Evolutionary conservation across 768 basidiomycete genomes (phyloP).

Genomic region (Mycena galericulata): DNA sequence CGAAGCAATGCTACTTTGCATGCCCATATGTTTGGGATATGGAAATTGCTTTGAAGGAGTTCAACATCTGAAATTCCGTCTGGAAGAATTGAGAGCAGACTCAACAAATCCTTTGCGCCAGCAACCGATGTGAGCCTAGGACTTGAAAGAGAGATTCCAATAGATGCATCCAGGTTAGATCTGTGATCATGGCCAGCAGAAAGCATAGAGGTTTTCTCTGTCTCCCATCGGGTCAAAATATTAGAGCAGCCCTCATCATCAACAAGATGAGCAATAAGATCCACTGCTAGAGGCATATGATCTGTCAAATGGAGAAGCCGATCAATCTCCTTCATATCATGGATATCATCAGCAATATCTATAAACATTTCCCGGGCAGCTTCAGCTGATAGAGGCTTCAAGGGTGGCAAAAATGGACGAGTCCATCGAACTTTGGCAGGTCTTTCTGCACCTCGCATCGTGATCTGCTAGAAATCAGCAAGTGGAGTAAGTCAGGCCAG

Average conservation of each 20-base stretch:
- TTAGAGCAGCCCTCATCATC: no score
- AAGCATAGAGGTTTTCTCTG: neutral
- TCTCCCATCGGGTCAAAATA: no score
- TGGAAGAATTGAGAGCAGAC: neutral
- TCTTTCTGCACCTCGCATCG: slow-evolving; percentile 6
- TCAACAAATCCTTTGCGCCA: neutral
- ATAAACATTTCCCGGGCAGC: no score
- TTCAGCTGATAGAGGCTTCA: neutral
- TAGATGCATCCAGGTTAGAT: neutral
- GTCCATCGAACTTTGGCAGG: neutral
- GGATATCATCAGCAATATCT: neutral
- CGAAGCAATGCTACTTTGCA: neutral
- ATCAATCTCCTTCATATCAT: neutral
- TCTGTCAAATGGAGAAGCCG: neutral
- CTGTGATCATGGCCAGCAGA: neutral
- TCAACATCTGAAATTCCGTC: neutral
- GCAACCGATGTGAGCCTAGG: neutral
- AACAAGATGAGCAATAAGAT: no score
- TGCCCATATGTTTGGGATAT: neutral
- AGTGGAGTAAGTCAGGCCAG: no score
- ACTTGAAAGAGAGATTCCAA: neutral
- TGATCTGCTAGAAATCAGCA: neutral
- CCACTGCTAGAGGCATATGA: neutral
- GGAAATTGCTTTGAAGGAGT: neutral
- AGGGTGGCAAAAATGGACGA: neutral